Evolutionary conservation across 768 basidiomycete genomes (phyloP).

Genomic region (Lactifluus volemus): DNA sequence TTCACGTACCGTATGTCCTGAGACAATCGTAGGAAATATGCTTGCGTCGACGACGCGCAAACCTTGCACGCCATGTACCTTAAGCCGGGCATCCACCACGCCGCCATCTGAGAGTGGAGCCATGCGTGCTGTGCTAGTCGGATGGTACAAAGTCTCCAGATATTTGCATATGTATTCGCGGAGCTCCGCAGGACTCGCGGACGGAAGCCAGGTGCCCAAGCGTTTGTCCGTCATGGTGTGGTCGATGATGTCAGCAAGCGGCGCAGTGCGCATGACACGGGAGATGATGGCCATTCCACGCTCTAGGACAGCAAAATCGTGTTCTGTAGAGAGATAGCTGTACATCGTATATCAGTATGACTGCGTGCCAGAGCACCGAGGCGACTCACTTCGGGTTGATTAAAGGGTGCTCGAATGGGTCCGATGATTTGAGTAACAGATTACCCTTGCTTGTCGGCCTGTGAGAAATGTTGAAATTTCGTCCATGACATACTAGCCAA

Average conservation of each 20-base stretch:
- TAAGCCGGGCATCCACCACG: constrained; percentile 36
- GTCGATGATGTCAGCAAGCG: constrained; percentile 32
- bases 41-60: constrained; percentile 42
- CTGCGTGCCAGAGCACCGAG: not conserved
- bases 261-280: constrained; percentile 32
- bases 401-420: constrained; percentile 35
- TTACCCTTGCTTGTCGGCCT: constrained; percentile 40
- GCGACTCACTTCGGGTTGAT: constrained; percentile 36
- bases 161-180: constrained; percentile 28
- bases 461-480: not conserved
- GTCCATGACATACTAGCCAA: not conserved
- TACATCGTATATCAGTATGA: not conserved
- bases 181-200: constrained; percentile 29
- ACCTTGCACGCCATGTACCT: constrained; percentile 35
- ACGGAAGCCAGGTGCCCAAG: constrained; percentile 33
- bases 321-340: constrained; percentile 36
- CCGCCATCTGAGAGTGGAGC: constrained; percentile 30
- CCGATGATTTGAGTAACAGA: constrained; percentile 32
- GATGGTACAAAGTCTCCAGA: constrained; percentile 37
- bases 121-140: constrained; percentile 35
- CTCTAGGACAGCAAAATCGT: constrained; percentile 33
- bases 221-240: constrained; percentile 22
- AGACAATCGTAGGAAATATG: constrained; percentile 34
- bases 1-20: constrained; percentile 37
- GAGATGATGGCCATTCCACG: constrained; percentile 34